Conservation (phyloP, 352 stramenopile species). For the Phytophthora multivora region DNA sequence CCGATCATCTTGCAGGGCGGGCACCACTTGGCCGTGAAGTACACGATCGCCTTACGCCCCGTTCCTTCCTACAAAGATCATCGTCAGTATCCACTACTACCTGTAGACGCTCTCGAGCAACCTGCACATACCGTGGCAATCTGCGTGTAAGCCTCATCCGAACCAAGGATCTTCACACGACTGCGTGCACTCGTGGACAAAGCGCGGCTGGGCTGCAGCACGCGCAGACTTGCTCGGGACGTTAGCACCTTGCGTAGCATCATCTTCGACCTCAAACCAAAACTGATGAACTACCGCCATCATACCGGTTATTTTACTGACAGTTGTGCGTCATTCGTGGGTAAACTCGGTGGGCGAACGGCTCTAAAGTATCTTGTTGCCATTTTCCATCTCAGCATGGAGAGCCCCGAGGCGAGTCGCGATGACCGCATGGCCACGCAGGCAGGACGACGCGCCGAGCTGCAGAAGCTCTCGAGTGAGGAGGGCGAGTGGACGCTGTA, state of each 20-base stretch:
- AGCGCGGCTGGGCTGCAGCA: slow-evolving; percentile 31
- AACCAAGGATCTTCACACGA: slow-evolving; percentile 77
- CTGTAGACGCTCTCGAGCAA: neutral
- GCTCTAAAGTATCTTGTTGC: slow-evolving; percentile 6
- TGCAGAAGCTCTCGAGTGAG: slow-evolving; percentile 67
- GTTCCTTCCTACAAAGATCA: slow-evolving; percentile 49
- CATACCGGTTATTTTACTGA: slow-evolving; percentile 2
- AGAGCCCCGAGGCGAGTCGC: slow-evolving; percentile 29
- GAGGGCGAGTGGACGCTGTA: slow-evolving; percentile 78
- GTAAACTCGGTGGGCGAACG: too few species aligned
- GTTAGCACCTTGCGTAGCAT: slow-evolving; percentile 53
- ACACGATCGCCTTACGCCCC: slow-evolving; percentile 79
- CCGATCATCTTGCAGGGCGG: slow-evolving; percentile 92
- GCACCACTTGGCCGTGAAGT: slow-evolving; percentile 92
- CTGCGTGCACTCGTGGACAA: slow-evolving; percentile 50
- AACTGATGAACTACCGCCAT: neutral
- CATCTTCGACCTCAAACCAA: slow-evolving; percentile 30
- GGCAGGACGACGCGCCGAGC: slow-evolving; percentile 62
- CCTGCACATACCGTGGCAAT: slow-evolving; percentile 56
- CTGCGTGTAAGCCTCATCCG: slow-evolving; percentile 73
- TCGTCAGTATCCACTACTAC: neutral
- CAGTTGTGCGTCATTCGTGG: neutral
- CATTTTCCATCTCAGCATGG: slow-evolving; percentile 13
- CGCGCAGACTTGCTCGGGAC: slow-evolving; percentile 18
- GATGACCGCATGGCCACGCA: slow-evolving; percentile 66